phyloP scores from a whole-genome alignment of 305 asterid genomes.

The Fraxinus sp. region DNA sequence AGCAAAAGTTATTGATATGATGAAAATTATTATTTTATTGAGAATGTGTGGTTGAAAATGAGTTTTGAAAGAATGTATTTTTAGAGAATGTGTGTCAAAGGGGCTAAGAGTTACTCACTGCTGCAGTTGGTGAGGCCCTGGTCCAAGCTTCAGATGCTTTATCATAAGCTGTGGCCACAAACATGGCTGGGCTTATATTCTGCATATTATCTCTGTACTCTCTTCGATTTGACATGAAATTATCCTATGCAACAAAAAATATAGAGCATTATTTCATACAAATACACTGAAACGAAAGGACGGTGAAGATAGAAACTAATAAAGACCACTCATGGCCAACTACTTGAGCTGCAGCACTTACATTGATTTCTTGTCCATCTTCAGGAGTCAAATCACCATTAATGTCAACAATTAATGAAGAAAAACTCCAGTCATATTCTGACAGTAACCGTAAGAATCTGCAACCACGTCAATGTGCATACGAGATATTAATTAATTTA shows the following conservation, averaged over 20 bases:
- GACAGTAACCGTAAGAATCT: conserved; percentile 84
- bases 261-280: conserved; percentile 20
- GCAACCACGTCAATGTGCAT: conserved; percentile 29
- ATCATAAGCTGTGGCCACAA: conserved; percentile 80
- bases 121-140: conserved; percentile 11
- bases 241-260: conserved; percentile 47
- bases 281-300: not conserved
- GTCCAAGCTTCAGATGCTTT: conserved; percentile 91
- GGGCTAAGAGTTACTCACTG: too few relatives aligned
- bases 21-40: too few relatives aligned
- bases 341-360: conserved; percentile 34
- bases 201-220: conserved; percentile 45
- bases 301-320: not conserved
- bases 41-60: too few relatives aligned
- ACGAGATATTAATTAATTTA: not conserved
- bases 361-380: conserved; percentile 78
- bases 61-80: too few relatives aligned
- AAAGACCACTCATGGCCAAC: not conserved
- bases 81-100: too few relatives aligned
- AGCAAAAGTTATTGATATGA: too few relatives aligned
- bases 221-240: conserved; percentile 64
- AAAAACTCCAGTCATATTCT: conserved; percentile 87
- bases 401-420: conserved; percentile 80
- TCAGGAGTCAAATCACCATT: conserved; percentile 77
- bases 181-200: conserved; percentile 67